phyloP scores from a whole-genome alignment of 768 basidiomycete genomes.

The Fibroporia radiculosa region DNA sequence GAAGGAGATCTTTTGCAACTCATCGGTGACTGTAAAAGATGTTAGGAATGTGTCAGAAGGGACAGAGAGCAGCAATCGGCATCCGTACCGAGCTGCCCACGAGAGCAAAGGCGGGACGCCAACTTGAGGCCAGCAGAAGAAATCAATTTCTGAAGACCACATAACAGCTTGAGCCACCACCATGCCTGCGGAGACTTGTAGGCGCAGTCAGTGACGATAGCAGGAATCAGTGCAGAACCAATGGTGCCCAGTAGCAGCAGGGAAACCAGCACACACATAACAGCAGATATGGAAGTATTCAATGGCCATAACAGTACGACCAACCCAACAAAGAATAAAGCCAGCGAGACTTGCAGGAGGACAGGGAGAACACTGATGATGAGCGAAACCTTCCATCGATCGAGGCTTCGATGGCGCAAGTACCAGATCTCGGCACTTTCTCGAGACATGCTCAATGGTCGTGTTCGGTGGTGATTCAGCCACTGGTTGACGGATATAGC shows the following conservation, averaged over 20 bases:
- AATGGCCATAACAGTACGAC: constrained; percentile 17
- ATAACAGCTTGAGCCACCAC: too few relatives aligned
- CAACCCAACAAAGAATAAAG: constrained; percentile 15
- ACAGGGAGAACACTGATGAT: constrained; percentile 12
- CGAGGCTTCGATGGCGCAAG: too few relatives aligned
- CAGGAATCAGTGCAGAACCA: constrained; percentile 5
- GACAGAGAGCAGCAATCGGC: too few relatives aligned
- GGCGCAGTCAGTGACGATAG: constrained; percentile 6
- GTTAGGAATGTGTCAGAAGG: too few relatives aligned
- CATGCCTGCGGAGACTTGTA: constrained; percentile 12
- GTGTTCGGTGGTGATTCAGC: neutral
- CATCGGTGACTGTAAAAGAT: too few relatives aligned
- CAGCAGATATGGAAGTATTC: constrained; percentile 9
- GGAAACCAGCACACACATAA: constrained; percentile 4
- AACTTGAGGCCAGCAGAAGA: too few relatives aligned
- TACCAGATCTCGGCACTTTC: constrained; percentile 14
- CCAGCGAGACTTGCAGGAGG: constrained; percentile 13
- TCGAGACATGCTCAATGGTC: constrained; percentile 4
- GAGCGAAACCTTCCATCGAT: constrained; percentile 12
- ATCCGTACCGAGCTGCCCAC: too few relatives aligned
- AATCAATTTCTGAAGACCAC: too few relatives aligned
- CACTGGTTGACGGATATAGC: constrained; percentile 1
- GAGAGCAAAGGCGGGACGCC: too few relatives aligned
- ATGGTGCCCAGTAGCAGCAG: neutral
- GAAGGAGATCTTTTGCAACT: too few relatives aligned